Percentiles rank a stretch among this genome's conserved stretches.
Conservation (phyloP, 148 eudicot species). For the Fagopyrum homotropicum region DNA sequence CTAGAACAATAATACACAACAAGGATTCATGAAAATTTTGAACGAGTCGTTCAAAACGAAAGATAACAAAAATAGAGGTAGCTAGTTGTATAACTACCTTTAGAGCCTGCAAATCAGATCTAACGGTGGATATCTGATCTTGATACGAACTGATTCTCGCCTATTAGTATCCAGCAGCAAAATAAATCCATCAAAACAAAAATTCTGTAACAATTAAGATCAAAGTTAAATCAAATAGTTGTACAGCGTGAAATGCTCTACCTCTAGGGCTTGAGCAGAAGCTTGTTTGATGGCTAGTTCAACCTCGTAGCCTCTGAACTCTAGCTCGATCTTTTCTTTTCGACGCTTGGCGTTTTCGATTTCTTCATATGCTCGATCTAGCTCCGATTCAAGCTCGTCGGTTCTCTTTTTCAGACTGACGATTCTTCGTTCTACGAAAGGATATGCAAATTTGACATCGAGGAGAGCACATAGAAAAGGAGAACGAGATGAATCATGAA, state of each 20-base stretch:
- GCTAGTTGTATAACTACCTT: constrained; percentile 30
- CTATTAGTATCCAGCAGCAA: constrained; percentile 22
- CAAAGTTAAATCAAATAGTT: neutral
- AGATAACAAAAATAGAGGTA: neutral
- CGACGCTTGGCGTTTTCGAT: constrained; percentile 44
- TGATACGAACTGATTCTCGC: constrained; percentile 48
- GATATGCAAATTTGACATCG: neutral
- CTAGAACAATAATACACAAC: constrained; percentile 22
- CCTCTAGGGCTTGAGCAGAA: constrained; percentile 62
- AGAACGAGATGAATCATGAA: constrained; percentile 5
- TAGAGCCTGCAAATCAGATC: constrained; percentile 49
- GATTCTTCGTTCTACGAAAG: constrained; percentile 49
- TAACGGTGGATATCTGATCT: constrained; percentile 48
- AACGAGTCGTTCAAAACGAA: neutral
- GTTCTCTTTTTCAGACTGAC: constrained; percentile 45
- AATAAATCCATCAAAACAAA: constrained; percentile 3
- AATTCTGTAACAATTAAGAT: neutral
- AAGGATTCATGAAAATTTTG: neutral
- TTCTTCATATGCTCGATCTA: constrained; percentile 35
- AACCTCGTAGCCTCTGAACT: constrained; percentile 63
- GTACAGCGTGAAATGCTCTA: constrained; percentile 5
- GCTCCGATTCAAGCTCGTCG: constrained; percentile 43
- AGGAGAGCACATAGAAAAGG: neutral
- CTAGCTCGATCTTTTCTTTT: constrained; percentile 57
- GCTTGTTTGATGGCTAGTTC: constrained; percentile 54